Percentiles rank a stretch among this genome's conserved stretches.
Evolutionary conservation across 2,329 filamentous ascomycete genomes (phyloP).

Genomic region (Leptographium radiaticola): DNA sequence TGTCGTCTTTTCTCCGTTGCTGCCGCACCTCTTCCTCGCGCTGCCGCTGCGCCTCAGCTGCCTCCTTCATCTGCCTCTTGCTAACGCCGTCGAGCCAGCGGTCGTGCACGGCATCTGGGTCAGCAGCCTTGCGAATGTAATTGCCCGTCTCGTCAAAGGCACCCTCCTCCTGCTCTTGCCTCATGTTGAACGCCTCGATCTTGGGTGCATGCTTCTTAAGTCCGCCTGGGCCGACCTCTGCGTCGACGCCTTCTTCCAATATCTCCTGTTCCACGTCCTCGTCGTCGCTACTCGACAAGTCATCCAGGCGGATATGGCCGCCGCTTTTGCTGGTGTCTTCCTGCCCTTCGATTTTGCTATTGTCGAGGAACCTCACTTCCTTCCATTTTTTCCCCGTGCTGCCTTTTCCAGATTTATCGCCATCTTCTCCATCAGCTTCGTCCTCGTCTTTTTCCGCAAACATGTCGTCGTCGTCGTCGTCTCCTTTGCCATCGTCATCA

Average conservation of each 20-base stretch:
- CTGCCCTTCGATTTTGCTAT: slow-evolving; percentile 62
- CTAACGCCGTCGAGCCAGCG: slow-evolving; percentile 84
- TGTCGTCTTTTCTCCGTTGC: slow-evolving; percentile 65
- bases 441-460: slow-evolving; percentile 53
- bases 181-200: slow-evolving; percentile 93
- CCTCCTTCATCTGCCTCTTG: slow-evolving; percentile 85
- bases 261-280: slow-evolving; percentile 61
- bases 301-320: slow-evolving; percentile 52
- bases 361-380: slow-evolving; percentile 46
- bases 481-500: slow-evolving; percentile 16
- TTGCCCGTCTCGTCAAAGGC: slow-evolving; percentile 85
- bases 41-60: slow-evolving; percentile 76
- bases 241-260: slow-evolving; percentile 65
- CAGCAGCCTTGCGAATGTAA: slow-evolving; percentile 75
- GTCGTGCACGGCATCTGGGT: slow-evolving; percentile 85
- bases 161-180: slow-evolving; percentile 79
- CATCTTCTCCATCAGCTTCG: slow-evolving; percentile 38
- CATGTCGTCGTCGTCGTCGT: slow-evolving; percentile 63
- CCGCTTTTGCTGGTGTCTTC: slow-evolving; percentile 61
- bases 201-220: slow-evolving; percentile 90
- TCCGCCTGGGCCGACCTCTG: slow-evolving; percentile 79
- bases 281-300: slow-evolving; percentile 42
- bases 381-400: slow-evolving; percentile 42
- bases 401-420: slow-evolving; percentile 13
- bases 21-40: slow-evolving; percentile 64